A percentile compares a stretch with the other conserved stretches of the same genome.
Conservation (phyloP, 148 eudicot genomes). For the Chenopodium formosanum region DNA sequence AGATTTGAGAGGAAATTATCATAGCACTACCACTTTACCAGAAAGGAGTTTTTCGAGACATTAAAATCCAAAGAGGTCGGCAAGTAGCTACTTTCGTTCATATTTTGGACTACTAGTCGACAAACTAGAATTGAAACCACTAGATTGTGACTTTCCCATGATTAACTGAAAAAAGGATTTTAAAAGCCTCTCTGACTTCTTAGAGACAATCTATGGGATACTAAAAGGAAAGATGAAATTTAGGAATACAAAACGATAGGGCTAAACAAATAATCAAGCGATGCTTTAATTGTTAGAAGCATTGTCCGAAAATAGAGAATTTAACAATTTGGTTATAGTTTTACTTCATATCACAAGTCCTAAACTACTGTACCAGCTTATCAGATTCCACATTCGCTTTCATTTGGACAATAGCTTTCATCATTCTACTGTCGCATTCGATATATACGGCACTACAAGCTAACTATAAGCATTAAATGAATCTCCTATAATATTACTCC, state of each 20-base stretch:
- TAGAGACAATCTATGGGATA: neutral
- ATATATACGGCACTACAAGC: no score
- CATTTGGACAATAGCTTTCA: neutral
- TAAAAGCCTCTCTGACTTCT: neutral
- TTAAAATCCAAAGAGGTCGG: neutral
- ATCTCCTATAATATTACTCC: no score
- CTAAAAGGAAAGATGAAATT: neutral
- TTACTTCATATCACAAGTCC: neutral
- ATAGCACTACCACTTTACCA: neutral
- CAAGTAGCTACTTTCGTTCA: neutral
- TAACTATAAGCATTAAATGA: no score
- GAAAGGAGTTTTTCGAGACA: neutral
- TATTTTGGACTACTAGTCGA: neutral
- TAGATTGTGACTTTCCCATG: neutral
- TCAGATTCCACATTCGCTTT: neutral
- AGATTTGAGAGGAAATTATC: neutral
- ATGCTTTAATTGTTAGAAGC: neutral
- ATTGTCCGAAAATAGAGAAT: neutral
- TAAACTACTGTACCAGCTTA: no score
- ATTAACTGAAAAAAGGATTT: neutral
- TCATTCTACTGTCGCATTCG: neutral
- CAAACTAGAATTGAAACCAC: neutral
- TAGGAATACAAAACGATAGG: neutral
- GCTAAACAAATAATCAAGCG: neutral
- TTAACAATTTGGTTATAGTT: neutral